Percentiles rank a stretch among this genome's conserved stretches.
Conservation (phyloP, 129 eudicot species). For the Arctium minus region DNA sequence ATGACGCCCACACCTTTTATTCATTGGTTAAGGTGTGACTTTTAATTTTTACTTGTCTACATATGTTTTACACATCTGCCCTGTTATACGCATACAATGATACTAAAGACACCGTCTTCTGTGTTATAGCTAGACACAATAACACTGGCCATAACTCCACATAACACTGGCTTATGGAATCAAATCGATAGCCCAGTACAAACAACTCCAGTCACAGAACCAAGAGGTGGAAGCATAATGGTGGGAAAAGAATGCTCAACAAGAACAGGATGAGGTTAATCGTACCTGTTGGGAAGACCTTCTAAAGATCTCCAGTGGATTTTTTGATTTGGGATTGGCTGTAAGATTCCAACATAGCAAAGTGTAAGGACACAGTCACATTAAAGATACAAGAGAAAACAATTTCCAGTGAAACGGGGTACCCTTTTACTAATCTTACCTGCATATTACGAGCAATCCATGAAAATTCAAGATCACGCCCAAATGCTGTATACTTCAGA, state of each 20-base stretch:
- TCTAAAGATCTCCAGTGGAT: constrained; percentile 97
- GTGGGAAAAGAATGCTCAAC: not conserved
- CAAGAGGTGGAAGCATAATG: not conserved
- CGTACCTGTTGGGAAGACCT: constrained; percentile 94
- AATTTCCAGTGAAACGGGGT: not conserved
- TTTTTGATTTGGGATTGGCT: constrained; percentile 96
- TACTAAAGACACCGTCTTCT: not conserved
- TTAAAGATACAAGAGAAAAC: not conserved
- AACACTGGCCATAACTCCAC: not conserved
- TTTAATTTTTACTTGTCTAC: not conserved
- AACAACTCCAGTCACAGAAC: too few relatives aligned
- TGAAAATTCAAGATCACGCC: constrained; percentile 88
- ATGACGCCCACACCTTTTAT: not conserved
- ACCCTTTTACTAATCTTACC: constrained; percentile 27
- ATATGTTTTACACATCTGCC: not conserved
- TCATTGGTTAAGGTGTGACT: not conserved
- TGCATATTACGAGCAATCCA: constrained; percentile 99
- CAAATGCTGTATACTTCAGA: constrained; percentile 86
- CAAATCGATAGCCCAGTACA: too few relatives aligned
- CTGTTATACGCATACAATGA: not conserved
- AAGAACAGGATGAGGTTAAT: not conserved
- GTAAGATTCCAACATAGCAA: constrained; percentile 28
- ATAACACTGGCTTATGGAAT: too few relatives aligned
- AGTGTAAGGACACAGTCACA: not conserved
- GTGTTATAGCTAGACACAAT: not conserved